Percentiles rank a stretch among this genome's conserved stretches.
These are phyloP conservation scores for Nakazawaea siamensis DNA, from an alignment of 805 yeast genomes.

Conservation along the genomic window DNA sequence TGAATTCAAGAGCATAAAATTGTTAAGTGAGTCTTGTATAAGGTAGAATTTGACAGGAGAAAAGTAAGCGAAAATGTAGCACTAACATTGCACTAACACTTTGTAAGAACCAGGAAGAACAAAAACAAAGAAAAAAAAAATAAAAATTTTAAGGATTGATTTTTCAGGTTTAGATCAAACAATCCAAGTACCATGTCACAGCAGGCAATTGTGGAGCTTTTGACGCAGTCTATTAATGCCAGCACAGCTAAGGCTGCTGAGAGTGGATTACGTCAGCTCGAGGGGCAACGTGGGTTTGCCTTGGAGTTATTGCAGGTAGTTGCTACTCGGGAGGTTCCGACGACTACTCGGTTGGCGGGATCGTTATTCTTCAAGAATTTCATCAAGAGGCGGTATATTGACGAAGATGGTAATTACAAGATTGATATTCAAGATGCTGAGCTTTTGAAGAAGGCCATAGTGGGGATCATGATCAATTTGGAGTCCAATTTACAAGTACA, in stretches of 20 bases:
- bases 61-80: too few relatives aligned
- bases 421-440: slow-evolving; percentile 53
- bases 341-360: slow-evolving; percentile 71
- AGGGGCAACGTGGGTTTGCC: slow-evolving; percentile 66
- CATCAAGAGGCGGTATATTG: slow-evolving; percentile 79
- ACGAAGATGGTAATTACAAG: slow-evolving; percentile 76
- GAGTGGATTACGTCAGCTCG: slow-evolving; percentile 50
- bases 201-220: slow-evolving; percentile 38
- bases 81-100: too few relatives aligned
- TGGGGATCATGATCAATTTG: slow-evolving; percentile 76
- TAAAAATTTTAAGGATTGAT: too few relatives aligned
- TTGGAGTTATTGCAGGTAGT: slow-evolving; percentile 69
- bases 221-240: slow-evolving; percentile 61
- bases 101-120: too few relatives aligned
- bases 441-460: slow-evolving; percentile 66
- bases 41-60: too few relatives aligned
- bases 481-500: slow-evolving; percentile 84
- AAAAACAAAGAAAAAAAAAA: too few relatives aligned
- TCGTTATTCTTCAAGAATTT: slow-evolving; percentile 87
- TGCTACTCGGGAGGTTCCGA: slow-evolving; percentile 46
- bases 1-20: slow-evolving; percentile 23
- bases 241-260: slow-evolving; percentile 63
- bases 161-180: too few relatives aligned
- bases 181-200: slow-evolving; percentile 11
- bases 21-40: slow-evolving; percentile 24